phyloP scores from a whole-genome alignment of 2,329 filamentous ascomycete species.

The Trichoderma oligosporum region DNA sequence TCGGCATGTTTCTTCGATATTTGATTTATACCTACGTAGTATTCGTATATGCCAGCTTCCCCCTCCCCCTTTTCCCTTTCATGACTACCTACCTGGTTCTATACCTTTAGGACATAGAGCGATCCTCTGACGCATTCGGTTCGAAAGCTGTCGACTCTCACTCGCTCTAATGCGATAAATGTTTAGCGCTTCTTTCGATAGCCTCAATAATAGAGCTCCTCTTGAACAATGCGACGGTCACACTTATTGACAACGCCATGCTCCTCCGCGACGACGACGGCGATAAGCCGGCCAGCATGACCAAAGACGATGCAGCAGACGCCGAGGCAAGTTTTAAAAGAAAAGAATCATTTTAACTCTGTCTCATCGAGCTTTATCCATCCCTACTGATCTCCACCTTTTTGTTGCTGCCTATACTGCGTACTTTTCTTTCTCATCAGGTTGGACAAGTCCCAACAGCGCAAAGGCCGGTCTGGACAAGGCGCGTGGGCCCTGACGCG shows the following conservation, averaged over 20 bases:
- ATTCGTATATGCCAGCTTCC: neutral
- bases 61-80: neutral
- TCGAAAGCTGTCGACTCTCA: too few relatives aligned
- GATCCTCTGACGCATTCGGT: neutral
- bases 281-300: slow-evolving; percentile 16
- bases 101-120: too few relatives aligned
- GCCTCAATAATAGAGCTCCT: neutral
- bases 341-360: too few relatives aligned
- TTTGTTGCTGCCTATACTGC: too few relatives aligned
- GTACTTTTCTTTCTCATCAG: too few relatives aligned
- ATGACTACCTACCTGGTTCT: neutral
- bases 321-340: slow-evolving; percentile 11
- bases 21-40: neutral
- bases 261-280: slow-evolving; percentile 8
- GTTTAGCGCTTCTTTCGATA: neutral
- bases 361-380: too few relatives aligned
- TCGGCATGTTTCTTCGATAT: neutral
- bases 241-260: slow-evolving; percentile 7
- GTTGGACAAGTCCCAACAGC: neutral
- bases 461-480: neutral
- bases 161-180: slow-evolving; percentile 9
- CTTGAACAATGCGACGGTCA: slow-evolving; percentile 15
- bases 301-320: neutral
- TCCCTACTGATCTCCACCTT: too few relatives aligned
- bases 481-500: slow-evolving; percentile 15